Evolutionary conservation across 352 stramenopile genomes (phyloP), one percentile per base, ranked within the genome.

Genomic region (Phytophthora pseudosyringae): DNA sequence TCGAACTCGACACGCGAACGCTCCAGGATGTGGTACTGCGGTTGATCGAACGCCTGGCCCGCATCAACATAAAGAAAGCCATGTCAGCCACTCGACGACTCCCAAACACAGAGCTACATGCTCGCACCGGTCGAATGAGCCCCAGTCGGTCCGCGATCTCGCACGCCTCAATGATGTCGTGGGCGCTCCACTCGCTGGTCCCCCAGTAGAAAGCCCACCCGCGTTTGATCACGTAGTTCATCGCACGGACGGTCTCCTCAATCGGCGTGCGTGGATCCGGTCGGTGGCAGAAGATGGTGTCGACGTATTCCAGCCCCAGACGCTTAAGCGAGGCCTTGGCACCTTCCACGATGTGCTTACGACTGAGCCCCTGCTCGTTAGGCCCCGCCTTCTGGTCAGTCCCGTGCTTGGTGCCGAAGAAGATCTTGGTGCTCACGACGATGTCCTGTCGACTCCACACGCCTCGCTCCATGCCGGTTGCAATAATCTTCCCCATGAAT

Each of bases 1-100:
- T 80, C 75, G 47, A 89, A 85, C 59, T 93, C 82, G 10, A 86
- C 76, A 39, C 76, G 69, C 18, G 83, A 83, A 33, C 84, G 80
- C 46, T 91, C 68, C 33, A 90, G 65, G 48, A 91, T 79, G 51
- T 90, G 67, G 71, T 93, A 93, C 66, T 91, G 73, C 16, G 79
- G 68, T 65, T 93, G 83, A 53, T 93, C 78, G 10, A 83, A 78
- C 5, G 49, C 55, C 70, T 78, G 45, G n/a, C 26, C 50, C 71
- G 59, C 51, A 83, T 29, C 7, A n/a, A n/a, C n/a, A n/a, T n/a
- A n/a, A n/a, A n/a, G n/a, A n/a, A n/a, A n/a, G n/a, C 21, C 12
- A 25, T 53, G 33, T 67, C 28, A 66, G 39, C 16, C 26, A 46
- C 25, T 3, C 10, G 31, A 13, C 10, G 25, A 49, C 25, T 16